These are phyloP conservation scores for Xylaria sp. DNA, from an alignment of 2,329 filamentous ascomycete species.

Conservation along the genomic window DNA sequence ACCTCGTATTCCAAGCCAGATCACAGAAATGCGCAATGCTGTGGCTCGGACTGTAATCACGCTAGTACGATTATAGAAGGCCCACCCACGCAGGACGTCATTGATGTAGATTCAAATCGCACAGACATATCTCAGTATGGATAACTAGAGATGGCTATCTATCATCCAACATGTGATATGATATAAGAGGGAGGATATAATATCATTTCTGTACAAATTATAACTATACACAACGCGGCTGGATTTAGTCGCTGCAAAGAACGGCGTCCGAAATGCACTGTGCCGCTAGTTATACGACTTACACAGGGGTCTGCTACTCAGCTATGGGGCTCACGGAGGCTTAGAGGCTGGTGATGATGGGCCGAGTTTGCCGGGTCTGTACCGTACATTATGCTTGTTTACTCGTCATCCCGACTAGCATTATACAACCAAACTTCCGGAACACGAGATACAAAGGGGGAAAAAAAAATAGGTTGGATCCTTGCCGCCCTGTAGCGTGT, in stretches of 20 bases:
- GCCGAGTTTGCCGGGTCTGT: constrained; percentile 19
- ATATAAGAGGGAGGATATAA: neutral
- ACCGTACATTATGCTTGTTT: constrained; percentile 11
- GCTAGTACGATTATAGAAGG: constrained; percentile 8
- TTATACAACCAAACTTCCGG: neutral
- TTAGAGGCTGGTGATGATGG: constrained; percentile 14
- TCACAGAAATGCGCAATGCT: neutral
- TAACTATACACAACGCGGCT: neutral
- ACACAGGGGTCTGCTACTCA: neutral
- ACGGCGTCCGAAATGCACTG: neutral
- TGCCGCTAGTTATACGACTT: neutral
- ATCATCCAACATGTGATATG: neutral
- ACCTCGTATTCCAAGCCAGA: constrained; percentile 31
- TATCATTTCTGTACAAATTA: too few relatives aligned
- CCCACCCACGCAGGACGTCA: constrained; percentile 13
- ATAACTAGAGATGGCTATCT: neutral
- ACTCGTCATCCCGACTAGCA: neutral
- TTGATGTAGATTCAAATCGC: constrained; percentile 7
- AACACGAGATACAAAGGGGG: constrained; percentile 26
- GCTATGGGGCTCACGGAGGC: constrained; percentile 12
- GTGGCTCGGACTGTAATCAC: neutral
- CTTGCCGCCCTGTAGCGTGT: neutral
- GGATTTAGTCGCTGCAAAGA: neutral
- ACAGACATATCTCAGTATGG: neutral
- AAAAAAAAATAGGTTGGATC: neutral